These are phyloP conservation scores for Monosporascus ibericus DNA, from an alignment of 2,329 filamentous ascomycete genomes.

Conservation along the genomic window DNA sequence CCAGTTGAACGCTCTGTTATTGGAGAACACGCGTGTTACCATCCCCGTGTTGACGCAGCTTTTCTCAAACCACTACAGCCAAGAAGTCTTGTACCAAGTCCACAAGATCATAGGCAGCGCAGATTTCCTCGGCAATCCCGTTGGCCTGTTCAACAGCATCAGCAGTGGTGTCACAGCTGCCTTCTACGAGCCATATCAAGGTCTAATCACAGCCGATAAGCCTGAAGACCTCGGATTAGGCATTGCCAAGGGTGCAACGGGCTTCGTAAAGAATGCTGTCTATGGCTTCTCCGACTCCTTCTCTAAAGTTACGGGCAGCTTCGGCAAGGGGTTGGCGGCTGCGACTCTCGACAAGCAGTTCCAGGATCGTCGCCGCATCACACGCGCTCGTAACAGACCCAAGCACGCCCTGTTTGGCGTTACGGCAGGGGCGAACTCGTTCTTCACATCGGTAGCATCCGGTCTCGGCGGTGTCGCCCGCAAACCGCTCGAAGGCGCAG, in stretches of 20 bases:
- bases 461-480: slow-evolving; percentile 89
- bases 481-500: slow-evolving; percentile 90
- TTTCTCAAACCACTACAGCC: slow-evolving; percentile 90
- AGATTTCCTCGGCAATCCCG: slow-evolving; percentile 95
- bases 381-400: slow-evolving; percentile 82
- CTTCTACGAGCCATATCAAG: slow-evolving; percentile 98
- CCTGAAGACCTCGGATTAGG: slow-evolving; percentile 93
- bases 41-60: slow-evolving; percentile 77
- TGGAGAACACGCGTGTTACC: slow-evolving; percentile 93
- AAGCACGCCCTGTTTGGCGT: slow-evolving; percentile 98
- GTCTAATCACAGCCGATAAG: slow-evolving; percentile 89
- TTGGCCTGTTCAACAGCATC: slow-evolving; percentile 96
- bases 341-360: slow-evolving; percentile 98
- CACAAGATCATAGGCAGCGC: slow-evolving; percentile 97
- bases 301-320: slow-evolving; percentile 93
- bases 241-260: slow-evolving; percentile 93
- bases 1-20: slow-evolving; percentile 83
- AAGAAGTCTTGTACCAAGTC: slow-evolving; percentile 91
- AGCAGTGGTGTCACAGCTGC: slow-evolving; percentile 96
- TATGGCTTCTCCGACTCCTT: slow-evolving; percentile 97
- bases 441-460: slow-evolving; percentile 86
- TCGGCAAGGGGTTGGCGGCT: slow-evolving; percentile 92
- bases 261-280: slow-evolving; percentile 97
- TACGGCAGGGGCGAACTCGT: slow-evolving; percentile 88
- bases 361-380: slow-evolving; percentile 92